Percentiles rank a stretch among this genome's conserved stretches.
Conservation (phyloP, 164 flowering plant species). For the Nymphaea thermarum region DNA sequence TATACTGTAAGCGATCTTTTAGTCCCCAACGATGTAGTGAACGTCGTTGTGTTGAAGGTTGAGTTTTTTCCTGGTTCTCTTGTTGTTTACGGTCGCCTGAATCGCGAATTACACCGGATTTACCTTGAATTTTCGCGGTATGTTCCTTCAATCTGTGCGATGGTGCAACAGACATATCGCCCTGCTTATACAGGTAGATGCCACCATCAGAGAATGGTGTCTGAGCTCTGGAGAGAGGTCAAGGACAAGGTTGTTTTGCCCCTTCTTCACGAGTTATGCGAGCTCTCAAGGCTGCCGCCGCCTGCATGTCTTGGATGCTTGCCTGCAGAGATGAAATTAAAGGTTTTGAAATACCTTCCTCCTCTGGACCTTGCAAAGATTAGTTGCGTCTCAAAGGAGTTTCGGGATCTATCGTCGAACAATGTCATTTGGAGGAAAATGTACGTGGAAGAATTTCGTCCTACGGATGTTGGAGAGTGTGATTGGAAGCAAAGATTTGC, state of each 20-base stretch:
- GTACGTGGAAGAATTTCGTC: conserved; percentile 39
- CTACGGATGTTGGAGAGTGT: conserved; percentile 28
- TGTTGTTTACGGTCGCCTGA: conserved; percentile 47
- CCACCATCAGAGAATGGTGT: conserved; percentile 20
- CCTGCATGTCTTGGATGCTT: conserved; percentile 64
- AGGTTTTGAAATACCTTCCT: conserved; percentile 44
- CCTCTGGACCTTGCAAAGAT: conserved; percentile 43
- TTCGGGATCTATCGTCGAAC: conserved; percentile 36
- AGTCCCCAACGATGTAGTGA: conserved; percentile 3
- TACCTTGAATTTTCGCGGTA: conserved; percentile 31
- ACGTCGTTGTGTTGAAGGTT: conserved; percentile 40
- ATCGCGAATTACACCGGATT: conserved; percentile 13
- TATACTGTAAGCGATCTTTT: conserved; percentile 49
- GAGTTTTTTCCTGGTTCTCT: conserved; percentile 40
- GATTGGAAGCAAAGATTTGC: conserved; percentile 9
- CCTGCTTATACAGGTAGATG: conserved; percentile 6
- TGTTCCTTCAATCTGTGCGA: conserved; percentile 25
- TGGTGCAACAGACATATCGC: conserved; percentile 9
- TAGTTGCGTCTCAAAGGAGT: conserved; percentile 43
- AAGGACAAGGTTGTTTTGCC: conserved; percentile 77
- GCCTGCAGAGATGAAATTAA: conserved; percentile 59
- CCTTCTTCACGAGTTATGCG: conserved; percentile 58
- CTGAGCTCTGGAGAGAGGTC: conserved; percentile 66
- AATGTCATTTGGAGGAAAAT: conserved; percentile 62
- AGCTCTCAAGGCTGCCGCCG: conserved; percentile 31